Percentiles rank a stretch among this genome's conserved stretches.
Evolutionary conservation across 306 rosid genomes (phyloP).

Genomic region (Cucurbita maxima): DNA sequence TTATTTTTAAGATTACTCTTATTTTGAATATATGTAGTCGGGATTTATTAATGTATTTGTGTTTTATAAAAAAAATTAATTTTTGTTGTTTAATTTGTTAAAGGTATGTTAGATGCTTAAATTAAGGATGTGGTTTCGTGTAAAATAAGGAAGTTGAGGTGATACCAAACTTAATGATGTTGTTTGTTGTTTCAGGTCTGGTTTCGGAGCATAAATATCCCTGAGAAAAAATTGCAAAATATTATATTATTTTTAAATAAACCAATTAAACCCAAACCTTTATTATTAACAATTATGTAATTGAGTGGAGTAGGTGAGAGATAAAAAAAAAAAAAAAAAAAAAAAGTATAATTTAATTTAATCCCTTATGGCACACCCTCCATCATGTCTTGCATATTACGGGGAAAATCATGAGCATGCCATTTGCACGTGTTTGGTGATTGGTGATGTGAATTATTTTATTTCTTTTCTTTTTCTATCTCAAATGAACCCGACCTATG

Average conservation of each 20-base stretch:
- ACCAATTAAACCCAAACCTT: background rate
- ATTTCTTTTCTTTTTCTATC: background rate
- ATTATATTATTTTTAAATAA: background rate
- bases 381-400: constrained; percentile 3
- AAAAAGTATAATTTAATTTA: background rate
- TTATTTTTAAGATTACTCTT: no score
- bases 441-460: constrained; percentile 20
- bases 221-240: no score
- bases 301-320: background rate
- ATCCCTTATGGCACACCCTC: background rate
- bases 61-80: no score
- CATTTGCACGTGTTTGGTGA: constrained; percentile 33
- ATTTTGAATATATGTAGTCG: no score
- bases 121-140: background rate
- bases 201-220: no score
- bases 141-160: background rate
- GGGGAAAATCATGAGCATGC: constrained; percentile 20
- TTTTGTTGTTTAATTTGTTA: background rate
- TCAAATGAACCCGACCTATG: background rate
- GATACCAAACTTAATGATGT: background rate
- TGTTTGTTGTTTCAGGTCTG: background rate
- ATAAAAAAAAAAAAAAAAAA: background rate
- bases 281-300: background rate
- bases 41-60: no score
- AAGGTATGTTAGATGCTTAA: background rate